Conservation (phyloP, 2,329 filamentous ascomycete species). For the Arthrobotrys entomopaga region DNA sequence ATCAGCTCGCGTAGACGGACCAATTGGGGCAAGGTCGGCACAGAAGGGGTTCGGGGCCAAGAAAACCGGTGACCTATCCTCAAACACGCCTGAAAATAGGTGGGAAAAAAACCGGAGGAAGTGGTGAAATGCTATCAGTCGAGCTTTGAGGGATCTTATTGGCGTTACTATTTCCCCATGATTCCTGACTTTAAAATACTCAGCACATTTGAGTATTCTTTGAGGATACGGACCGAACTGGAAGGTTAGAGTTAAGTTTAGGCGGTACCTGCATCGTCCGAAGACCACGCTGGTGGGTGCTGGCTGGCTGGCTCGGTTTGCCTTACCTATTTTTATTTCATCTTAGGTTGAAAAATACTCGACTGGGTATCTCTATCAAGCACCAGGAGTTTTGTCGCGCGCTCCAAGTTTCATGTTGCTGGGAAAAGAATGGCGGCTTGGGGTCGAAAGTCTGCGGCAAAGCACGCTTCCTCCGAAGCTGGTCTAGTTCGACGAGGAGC, state of each 20-base stretch:
- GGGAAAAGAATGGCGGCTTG: constrained; percentile 34
- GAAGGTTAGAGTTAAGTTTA: too few species aligned
- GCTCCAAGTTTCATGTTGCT: constrained; percentile 49
- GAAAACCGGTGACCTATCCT: constrained; percentile 21
- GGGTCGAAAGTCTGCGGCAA: constrained; percentile 10
- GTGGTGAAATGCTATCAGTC: constrained; percentile 10
- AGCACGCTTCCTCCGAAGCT: constrained; percentile 20
- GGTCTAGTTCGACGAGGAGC: constrained; percentile 1
- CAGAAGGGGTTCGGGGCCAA: constrained; percentile 6
- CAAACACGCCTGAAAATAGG: constrained; percentile 49
- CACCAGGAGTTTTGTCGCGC: constrained; percentile 51
- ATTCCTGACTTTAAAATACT: too few species aligned
- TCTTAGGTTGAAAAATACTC: constrained; percentile 22
- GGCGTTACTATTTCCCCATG: constrained; percentile 2
- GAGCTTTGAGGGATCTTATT: constrained; percentile 11
- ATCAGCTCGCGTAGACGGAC: constrained; percentile 28
- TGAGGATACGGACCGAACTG: too few species aligned
- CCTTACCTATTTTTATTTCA: not conserved
- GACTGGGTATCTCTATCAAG: not conserved
- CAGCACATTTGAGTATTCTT: too few species aligned
- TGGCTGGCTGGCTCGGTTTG: constrained; percentile 12
- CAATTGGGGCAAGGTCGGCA: constrained; percentile 16
- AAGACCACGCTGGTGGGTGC: constrained; percentile 2
- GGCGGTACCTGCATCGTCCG: constrained; percentile 4
- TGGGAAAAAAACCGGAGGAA: not conserved